Evolutionary conservation across 202 grass and related monocot species (phyloP), one percentile per base, ranked within the genome.

Genomic region (Brachypodium distachyon): DNA sequence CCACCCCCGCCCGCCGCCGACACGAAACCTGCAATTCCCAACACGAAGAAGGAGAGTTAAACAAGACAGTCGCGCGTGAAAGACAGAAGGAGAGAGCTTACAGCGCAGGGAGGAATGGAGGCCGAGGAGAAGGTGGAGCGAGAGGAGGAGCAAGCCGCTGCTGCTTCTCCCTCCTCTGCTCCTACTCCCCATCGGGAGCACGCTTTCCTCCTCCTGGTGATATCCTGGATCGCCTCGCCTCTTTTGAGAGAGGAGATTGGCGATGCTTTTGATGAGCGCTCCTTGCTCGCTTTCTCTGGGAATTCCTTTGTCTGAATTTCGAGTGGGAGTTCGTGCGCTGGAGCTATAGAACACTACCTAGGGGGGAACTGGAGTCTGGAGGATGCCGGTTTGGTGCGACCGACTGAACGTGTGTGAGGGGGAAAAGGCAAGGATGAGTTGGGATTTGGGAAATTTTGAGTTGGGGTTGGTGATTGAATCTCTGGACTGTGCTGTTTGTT

Each of bases 171-270:
- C 72, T 65, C 78, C 60, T 65, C 70, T 86, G 77, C 81, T 84
- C 62, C 73, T 39, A 38, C 48, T 83, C 73, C 74, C 88, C 86
- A 88, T 89, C 65, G 81, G 81, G 34, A 78, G 67, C 42, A 17
- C 34, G 60, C 34, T 34, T 23, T 53, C 5, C 46, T 65, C 5
- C 79, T 49, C 1, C 31, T 57, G 9, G 4, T 33, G 50, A 27
- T 13, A 49, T 18, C 38, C 33, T 32, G 68, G 52, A 12, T 52
- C 25, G 77, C 53, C 48, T 51, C 39, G 42, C 42, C 66, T 46
- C 46, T 79, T 80, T 75, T 54, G 75, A 64, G 34, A 6, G 47
- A 60, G 74, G 47, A 60, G 74, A 32, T 31, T 31, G 34, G 28
- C 13, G 85, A 27, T 68, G 75, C 80, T 83, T 79, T 83, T 38